Base-by-base conservation (phyloP, 2,329 filamentous ascomycete species). In the Bimuria novae-zelandiae region DNA sequence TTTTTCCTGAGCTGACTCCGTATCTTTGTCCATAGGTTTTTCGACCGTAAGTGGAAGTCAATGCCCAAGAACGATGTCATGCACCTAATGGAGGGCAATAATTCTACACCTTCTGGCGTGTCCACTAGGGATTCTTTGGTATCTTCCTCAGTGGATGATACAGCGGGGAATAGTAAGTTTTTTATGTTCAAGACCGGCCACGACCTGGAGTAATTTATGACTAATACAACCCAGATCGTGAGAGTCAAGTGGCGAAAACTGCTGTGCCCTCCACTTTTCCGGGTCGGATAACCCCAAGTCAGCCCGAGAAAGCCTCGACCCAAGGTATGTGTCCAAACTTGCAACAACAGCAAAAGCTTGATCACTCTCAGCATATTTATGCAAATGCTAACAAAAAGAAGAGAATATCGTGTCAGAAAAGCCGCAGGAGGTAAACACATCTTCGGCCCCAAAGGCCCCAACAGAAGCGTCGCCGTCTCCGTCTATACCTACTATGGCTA, bases 11-110 rank as follows among this genome's bases (percentile, higher is more conserved):
- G 17, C 27, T 44, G 41, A 44, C 27, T 21, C 19, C 17, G 6
- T n/a, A 17, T 14, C 16, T 36, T 4, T 16, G 16, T 36, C 30
- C n/a, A 4, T n/a, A 44, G 41, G 17, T 70, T 71, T 37, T 66
- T 65, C 39, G 58, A 65, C 29, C 45, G 44, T 10, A 57, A 54
- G 25, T 63, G 59, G 59, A 69, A 66, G 41, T 46, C 54, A 21
- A 62, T 69, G 57, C 56, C 60, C n/a, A 49, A 55, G 10, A 49
- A 52, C 25, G 16, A 22, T 6, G 41, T 32, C 4, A 32, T 29
- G 5, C 32, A 44, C 11, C 32, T 44, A 16, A 27, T 27, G 19
- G 29, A 27, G 17, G 29, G 41, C 2, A 17, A 44, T 3, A 17
- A 44, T 19, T 3, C 17, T 17, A 14, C 41, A 17, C 16, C 41